phyloP scores from a whole-genome alignment of 352 stramenopile species.

The Phytophthora capsici region DNA sequence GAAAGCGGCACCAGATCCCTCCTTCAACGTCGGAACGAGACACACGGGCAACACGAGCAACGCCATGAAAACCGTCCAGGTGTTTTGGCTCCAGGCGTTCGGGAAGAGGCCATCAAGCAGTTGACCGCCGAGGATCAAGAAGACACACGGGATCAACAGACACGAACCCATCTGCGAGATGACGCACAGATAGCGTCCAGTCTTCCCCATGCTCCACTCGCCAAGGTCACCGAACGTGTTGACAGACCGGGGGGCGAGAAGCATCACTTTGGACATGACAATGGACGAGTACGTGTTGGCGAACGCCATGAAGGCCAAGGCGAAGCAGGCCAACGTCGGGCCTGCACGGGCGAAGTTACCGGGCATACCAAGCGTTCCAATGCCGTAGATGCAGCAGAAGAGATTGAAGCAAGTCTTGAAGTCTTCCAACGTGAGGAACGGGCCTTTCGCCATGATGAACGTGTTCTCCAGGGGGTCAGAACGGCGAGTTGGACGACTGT shows the following conservation, averaged over 20 bases:
- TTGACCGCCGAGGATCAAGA: constrained; percentile 63
- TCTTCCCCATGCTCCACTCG: constrained; percentile 56
- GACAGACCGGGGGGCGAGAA: constrained; percentile 52
- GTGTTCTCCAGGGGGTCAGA: neutral
- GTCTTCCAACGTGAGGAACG: constrained; percentile 60
- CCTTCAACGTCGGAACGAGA: constrained; percentile 65
- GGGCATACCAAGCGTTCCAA: constrained; percentile 74
- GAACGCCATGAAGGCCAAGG: constrained; percentile 65
- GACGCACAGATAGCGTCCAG: constrained; percentile 54
- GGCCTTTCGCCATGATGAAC: constrained; percentile 24
- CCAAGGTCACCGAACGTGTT: constrained; percentile 66
- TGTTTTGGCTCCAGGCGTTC: constrained; percentile 49
- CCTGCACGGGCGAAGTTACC: constrained; percentile 69
- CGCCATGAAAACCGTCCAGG: constrained; percentile 71
- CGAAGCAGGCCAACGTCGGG: constrained; percentile 47
- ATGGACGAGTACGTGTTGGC: constrained; percentile 71
- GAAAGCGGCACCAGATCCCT: constrained; percentile 57
- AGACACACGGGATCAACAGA: constrained; percentile 56
- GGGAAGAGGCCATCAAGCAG: constrained; percentile 61
- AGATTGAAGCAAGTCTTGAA: constrained; percentile 64
- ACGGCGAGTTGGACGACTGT: neutral
- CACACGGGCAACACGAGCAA: constrained; percentile 53
- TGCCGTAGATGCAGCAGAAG: constrained; percentile 71
- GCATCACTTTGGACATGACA: constrained; percentile 58
- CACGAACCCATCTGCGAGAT: constrained; percentile 63